These are phyloP conservation scores for Ceratocystis huliohia DNA, from an alignment of 2,329 filamentous ascomycete species.

Conservation along the genomic window DNA sequence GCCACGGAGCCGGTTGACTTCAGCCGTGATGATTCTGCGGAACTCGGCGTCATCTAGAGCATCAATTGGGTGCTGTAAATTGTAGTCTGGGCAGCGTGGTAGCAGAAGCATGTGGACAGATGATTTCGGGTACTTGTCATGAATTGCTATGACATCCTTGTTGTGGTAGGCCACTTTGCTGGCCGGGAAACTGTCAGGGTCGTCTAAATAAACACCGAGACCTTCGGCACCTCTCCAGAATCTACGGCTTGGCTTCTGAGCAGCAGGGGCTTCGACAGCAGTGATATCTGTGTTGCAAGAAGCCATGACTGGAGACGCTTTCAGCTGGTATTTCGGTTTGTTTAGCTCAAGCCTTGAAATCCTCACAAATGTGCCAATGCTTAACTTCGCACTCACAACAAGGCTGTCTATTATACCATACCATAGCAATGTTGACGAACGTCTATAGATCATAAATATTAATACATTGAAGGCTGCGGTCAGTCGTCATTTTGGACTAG, in stretches of 20 bases:
- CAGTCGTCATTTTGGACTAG: neutral
- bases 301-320: neutral
- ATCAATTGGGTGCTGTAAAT: constrained; percentile 58
- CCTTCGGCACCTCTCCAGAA: constrained; percentile 39
- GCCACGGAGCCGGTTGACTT: constrained; percentile 46
- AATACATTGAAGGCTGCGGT: neutral
- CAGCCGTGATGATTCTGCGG: constrained; percentile 47
- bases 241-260: constrained; percentile 25
- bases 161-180: constrained; percentile 53
- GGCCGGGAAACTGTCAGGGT: constrained; percentile 49
- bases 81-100: constrained; percentile 52
- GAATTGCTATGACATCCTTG: constrained; percentile 59
- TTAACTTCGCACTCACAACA: neutral
- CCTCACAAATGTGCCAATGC: neutral
- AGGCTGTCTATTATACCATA: constrained; percentile 1
- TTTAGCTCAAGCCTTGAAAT: neutral
- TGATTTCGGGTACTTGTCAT: constrained; percentile 77
- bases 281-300: neutral
- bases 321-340: neutral
- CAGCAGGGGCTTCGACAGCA: neutral
- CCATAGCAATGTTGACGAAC: neutral
- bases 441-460: neutral
- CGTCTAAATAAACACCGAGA: constrained; percentile 52
- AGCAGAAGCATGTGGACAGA: constrained; percentile 79
- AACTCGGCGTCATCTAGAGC: constrained; percentile 62